Evolutionary conservation across 805 yeast genomes (phyloP), one percentile per base, ranked within the genome.

Genomic region (Candida ovalis): DNA sequence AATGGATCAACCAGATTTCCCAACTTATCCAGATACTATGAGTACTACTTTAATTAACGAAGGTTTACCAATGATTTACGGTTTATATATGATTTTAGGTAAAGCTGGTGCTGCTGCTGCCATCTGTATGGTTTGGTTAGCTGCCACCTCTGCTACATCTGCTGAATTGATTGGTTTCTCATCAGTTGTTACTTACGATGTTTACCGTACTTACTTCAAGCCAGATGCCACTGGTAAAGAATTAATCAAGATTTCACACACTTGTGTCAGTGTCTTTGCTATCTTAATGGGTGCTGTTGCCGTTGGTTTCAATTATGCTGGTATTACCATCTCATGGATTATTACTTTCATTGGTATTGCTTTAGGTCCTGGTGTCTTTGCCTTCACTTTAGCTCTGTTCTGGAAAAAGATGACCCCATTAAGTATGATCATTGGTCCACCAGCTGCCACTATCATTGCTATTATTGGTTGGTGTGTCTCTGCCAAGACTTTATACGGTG

Each of bases 391-490:
- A 48, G 70, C 79, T 0, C 62, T 75, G 44, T 71, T 75, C 49
- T 73, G 75, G 41, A 64, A 55, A 41, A 68, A 62, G 66, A 70
- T 42, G 64, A 57, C 50, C 65, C 70, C 56, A 66, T 74, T 42
- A 67, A 52, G 58, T 38, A 48, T 64, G 43, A 45, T 73, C 47
- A 66, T 65, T 54, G 79, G 75, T 49, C 73, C 76, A 50, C 67
- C 81, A 13, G 68, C 76, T 70, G 75, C 77, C 47, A 73, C 79
- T 1, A 77, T 77, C 25, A 73, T 77, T 55, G 77, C 77, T 22
- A 75, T 78, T 46, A 78, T 77, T 4, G 71, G 76, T 22, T 69
- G 73, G 72, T 49, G 64, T 46, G 70, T 59, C 45, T 72, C 73
- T 37, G 64, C 78, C 13, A 77, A 81, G 18, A 59, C 71, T 30